Evolutionary conservation across 208 protist species (phyloP).

Genomic region (Leishmania aethiopica): DNA sequence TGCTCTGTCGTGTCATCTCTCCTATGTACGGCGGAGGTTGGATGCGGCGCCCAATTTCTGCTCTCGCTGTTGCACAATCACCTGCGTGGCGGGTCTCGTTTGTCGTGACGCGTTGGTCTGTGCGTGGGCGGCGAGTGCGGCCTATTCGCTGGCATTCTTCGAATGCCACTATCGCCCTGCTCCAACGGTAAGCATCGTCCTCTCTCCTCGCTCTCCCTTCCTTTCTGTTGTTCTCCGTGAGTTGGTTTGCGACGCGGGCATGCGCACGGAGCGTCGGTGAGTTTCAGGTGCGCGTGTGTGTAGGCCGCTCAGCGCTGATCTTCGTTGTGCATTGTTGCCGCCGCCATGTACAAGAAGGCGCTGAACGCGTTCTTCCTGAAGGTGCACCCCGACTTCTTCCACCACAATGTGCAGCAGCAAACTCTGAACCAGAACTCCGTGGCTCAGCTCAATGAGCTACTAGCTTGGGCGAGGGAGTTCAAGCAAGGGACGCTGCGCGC

Average conservation of each 20-base stretch:
- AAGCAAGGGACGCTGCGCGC: constrained; percentile 73
- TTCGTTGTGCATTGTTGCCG: background rate
- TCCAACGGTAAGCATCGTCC: background rate
- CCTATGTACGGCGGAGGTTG: background rate
- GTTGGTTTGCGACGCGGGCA: background rate
- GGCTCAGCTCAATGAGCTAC: constrained; percentile 90
- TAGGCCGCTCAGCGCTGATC: background rate
- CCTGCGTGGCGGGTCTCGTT: background rate
- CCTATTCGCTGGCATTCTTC: background rate
- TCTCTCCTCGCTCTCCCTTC: background rate
- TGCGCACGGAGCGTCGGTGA: background rate
- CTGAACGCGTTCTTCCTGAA: constrained; percentile 92
- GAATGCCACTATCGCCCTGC: background rate
- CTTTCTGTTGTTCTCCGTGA: background rate
- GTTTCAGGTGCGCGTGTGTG: background rate
- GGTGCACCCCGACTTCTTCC: constrained; percentile 93
- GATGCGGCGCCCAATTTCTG: background rate
- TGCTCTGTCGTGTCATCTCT: background rate
- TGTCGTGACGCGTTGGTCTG: background rate
- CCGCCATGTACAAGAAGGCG: constrained; percentile 90
- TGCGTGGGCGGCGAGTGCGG: background rate
- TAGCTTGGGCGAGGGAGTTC: constrained; percentile 90
- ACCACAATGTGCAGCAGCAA: constrained; percentile 79
- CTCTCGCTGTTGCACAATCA: background rate
- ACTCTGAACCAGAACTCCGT: constrained; percentile 83